Base-by-base conservation (phyloP, 306 rosid genomes). In the Purshia tridentata region DNA sequence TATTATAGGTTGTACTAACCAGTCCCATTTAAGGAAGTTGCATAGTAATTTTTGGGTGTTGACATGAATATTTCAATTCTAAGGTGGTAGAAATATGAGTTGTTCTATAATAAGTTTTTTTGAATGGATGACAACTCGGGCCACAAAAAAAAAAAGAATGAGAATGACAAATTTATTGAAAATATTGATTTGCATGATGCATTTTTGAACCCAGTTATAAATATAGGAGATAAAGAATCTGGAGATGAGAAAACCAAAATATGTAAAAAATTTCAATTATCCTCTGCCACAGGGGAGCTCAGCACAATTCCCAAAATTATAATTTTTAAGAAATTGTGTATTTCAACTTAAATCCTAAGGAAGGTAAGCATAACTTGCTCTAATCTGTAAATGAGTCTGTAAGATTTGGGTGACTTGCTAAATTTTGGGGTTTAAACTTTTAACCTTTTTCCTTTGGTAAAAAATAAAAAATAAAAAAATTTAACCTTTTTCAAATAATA, bases 331-430 rank as follows among this genome's bases (percentile, higher is more conserved):
- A 18, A 45, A 20, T 10, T 13, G 61, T 6, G 45, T 14, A 39
- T 62, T 56, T 56, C 6, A 3, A 56, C 14, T 56, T 29, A 29
- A 22, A 9, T 4, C 39, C 14, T 6, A 9, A 19, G 40, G 39
- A 0, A 9, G 18, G 9, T 47, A 11, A 47, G 18, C 44, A 41
- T 16, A 62, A 8, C 6, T 9, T 41, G 16, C 42, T 60, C 11
- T 37, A 6, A 13, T 60, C 66, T 14, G 57, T 68, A 16, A 50
- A 53, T 46, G 12, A 20, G 69, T 74, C 50, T 59, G n/a, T 65
- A 4, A 41, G 67, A 41, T 6, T 11, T 49, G 16, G 5, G 18
- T 14, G 14, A 50, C 54, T 58, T 12, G 18, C 61, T 58, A 29
- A 8, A 23, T 22, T 23, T 67, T 45, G 23, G 48, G 56, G 15